Percentiles rank a stretch among this genome's conserved stretches.
Conservation (phyloP, 371 early-diverging fungal genomes). For the Mucor lusitanicus region DNA sequence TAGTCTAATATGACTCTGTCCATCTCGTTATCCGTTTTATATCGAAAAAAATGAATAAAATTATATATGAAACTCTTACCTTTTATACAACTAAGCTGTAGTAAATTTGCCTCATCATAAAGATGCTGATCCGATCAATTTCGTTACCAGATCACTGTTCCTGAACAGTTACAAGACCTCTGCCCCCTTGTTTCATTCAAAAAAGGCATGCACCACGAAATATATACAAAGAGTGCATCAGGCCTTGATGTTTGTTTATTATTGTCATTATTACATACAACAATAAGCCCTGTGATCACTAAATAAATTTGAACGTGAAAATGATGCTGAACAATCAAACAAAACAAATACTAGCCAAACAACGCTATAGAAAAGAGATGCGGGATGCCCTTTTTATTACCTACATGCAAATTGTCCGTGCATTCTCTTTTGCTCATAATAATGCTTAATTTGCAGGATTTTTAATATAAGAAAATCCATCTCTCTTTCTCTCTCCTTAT, state of each 20-base stretch:
- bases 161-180: background rate
- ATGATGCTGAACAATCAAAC: background rate
- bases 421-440: background rate
- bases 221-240: background rate
- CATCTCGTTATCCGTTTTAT: background rate
- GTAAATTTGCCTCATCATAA: too few species aligned
- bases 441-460: background rate
- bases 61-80: background rate
- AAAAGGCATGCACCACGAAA: too few species aligned
- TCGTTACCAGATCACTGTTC: background rate
- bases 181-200: background rate
- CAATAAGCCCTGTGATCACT: background rate
- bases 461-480: too few species aligned
- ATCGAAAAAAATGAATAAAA: background rate
- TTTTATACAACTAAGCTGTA: background rate
- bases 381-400: background rate
- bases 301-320: background rate
- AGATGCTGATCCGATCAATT: background rate
- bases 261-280: background rate
- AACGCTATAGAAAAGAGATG: background rate
- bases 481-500: too few species aligned
- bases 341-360: background rate
- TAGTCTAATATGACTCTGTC: slow-evolving; percentile 2
- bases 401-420: background rate
- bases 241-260: background rate